Evolutionary conservation across 148 eudicot species (phyloP), one percentile per base, ranked within the genome.

Genomic region (Vaccinium macrocarpon): DNA sequence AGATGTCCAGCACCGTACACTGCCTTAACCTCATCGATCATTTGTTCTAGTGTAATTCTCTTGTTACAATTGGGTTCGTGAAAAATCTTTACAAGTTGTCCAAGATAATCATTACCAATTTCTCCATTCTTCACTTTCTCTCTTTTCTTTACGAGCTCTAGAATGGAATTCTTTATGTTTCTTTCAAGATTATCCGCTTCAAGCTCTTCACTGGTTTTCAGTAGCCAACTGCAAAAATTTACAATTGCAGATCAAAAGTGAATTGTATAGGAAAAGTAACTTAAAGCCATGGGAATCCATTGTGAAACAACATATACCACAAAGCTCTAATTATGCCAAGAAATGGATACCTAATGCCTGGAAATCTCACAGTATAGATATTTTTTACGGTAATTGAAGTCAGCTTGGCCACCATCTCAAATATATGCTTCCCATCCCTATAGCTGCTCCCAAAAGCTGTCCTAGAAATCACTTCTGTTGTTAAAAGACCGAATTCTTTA

Each of bases 371-470:
- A 15, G 75, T 84, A n/a, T 9, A 64, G 16, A 6, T 11, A 27
- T 80, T 84, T 76, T 51, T 66, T 0, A 12, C 3, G 25, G 38
- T 4, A 2, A 87, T 8, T 2, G 1, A 11, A 27, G 32, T 23
- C 50, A 87, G 25, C 32, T 80, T 55, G 0, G 10, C 35, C 32
- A 84, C 61, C 86, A 50, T 80, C 2, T 87, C 84, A 23, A 87
- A 81, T 21, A 87, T 75, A n/a, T 52, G 52, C 42, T 84, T 53
- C 46, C 86, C 84, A 51, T 81, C 82, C 12, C 19, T 16, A 14
- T 81, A 87, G 62, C 79, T 87, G 82, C 84, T 84, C 11, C 88
- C 86, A 75, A 84, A 87, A 27, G 84, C 86, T 25, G 84, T 84
- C 29, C 86, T 84, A 72, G 51, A 10, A 53, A 38, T 11, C n/a